phyloP scores from a whole-genome alignment of 2,329 filamentous ascomycete species.

The Clarireedia paspali region DNA sequence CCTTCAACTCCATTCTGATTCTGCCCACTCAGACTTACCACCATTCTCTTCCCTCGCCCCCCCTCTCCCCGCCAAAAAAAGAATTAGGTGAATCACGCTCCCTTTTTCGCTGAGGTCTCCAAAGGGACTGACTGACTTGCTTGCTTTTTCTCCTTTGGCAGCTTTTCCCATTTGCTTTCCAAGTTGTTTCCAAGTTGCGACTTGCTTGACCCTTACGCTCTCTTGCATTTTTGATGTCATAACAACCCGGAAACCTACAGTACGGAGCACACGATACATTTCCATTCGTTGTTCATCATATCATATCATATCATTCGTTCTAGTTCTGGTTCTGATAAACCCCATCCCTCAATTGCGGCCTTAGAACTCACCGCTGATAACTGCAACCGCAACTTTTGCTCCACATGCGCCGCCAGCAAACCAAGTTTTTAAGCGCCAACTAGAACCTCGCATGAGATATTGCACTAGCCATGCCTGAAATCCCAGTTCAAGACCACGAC shows the following conservation, averaged over 20 bases:
- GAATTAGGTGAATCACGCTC: background rate
- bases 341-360: background rate
- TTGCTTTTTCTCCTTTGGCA: too few species aligned
- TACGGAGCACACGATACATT: too few species aligned
- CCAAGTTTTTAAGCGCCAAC: constrained; percentile 10
- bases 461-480: constrained; percentile 10
- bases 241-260: background rate
- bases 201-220: background rate
- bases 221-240: background rate
- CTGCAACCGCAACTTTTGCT: constrained; percentile 1
- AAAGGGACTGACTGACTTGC: too few species aligned
- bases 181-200: too few species aligned
- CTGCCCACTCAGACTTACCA: background rate
- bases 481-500: constrained; percentile 7
- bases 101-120: too few species aligned
- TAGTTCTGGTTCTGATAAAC: background rate
- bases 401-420: constrained; percentile 11
- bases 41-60: background rate
- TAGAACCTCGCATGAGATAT: background rate
- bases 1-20: background rate
- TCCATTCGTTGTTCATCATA: too few species aligned
- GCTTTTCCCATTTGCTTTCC: too few species aligned
- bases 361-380: constrained; percentile 9
- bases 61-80: background rate
- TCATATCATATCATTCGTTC: background rate